Percentiles rank a stretch among this genome's conserved stretches.
phyloP scores from a whole-genome alignment of 2,329 filamentous ascomycete species.

The Cladobotryum mycophilum region DNA sequence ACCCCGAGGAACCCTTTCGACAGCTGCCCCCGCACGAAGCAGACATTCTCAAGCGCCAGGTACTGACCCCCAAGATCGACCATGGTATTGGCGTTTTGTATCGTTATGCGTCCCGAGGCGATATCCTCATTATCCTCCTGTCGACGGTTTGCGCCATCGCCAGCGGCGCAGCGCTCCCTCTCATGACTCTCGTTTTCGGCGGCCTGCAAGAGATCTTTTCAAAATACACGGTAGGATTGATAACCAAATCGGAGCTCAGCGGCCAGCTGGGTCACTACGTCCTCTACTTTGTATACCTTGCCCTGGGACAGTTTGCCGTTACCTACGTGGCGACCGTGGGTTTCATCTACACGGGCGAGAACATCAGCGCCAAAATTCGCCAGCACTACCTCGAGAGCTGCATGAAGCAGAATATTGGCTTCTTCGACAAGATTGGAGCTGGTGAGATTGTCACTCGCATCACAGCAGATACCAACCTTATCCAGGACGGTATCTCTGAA shows the following conservation, averaged over 20 bases:
- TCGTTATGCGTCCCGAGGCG: slow-evolving; percentile 61
- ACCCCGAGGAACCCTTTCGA: too few species aligned
- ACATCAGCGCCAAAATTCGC: slow-evolving; percentile 33
- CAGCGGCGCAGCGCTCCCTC: slow-evolving; percentile 66
- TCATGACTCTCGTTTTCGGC: slow-evolving; percentile 80
- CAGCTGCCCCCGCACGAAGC: too few species aligned
- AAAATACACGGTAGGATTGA: slow-evolving; percentile 32
- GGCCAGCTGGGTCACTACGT: slow-evolving; percentile 56
- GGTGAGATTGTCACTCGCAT: slow-evolving; percentile 33
- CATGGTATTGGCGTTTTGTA: slow-evolving; percentile 59
- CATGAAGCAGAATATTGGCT: slow-evolving; percentile 43
- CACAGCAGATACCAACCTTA: slow-evolving; percentile 39
- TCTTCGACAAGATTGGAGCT: slow-evolving; percentile 37
- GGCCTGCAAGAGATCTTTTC: slow-evolving; percentile 67
- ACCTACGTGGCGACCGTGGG: slow-evolving; percentile 44
- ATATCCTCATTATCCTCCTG: slow-evolving; percentile 57
- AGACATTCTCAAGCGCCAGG: slow-evolving; percentile 60
- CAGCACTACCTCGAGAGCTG: slow-evolving; percentile 38
- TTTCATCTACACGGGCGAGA: slow-evolving; percentile 13
- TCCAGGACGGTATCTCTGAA: slow-evolving; percentile 48
- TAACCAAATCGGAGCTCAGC: slow-evolving; percentile 52
- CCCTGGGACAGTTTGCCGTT: slow-evolving; percentile 69
- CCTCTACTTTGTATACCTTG: slow-evolving; percentile 80
- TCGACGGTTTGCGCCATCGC: slow-evolving; percentile 60
- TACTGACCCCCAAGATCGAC: slow-evolving; percentile 57